A percentile compares a stretch with the other conserved stretches of the same genome.
phyloP scores from a whole-genome alignment of 352 stramenopile species.

The Phytophthora citricola region DNA sequence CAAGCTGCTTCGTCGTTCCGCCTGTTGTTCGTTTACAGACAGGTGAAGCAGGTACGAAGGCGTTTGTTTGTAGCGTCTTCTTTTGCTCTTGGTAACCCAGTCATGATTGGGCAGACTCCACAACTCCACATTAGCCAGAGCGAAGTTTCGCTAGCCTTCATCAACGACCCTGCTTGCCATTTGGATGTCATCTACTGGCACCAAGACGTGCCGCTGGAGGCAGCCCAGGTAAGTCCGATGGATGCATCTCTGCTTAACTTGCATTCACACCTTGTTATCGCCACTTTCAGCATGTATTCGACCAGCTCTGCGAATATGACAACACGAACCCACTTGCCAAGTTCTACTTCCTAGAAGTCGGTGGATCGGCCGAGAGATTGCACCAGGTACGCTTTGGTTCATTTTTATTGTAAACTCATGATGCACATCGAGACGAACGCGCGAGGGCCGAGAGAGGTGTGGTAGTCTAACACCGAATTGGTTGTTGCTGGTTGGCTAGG shows the following conservation, averaged over 20 bases:
- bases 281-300: conserved; percentile 39
- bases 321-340: conserved; percentile 51
- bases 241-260: background rate
- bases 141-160: conserved; percentile 33
- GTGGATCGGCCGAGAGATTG: conserved; percentile 56
- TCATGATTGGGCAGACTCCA: conserved; percentile 17
- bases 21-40: conserved; percentile 40
- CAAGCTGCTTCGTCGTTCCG: conserved; percentile 32
- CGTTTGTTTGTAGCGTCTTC: background rate
- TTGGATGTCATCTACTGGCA: conserved; percentile 66
- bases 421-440: conserved; percentile 19
- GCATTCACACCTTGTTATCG: conserved; percentile 6
- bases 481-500: conserved; percentile 37
- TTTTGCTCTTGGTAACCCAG: too few species aligned
- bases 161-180: conserved; percentile 37
- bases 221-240: conserved; percentile 39
- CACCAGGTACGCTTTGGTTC: conserved; percentile 52
- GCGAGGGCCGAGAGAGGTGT: conserved; percentile 1
- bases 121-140: conserved; percentile 20
- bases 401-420: conserved; percentile 36
- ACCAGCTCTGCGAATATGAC: conserved; percentile 56
- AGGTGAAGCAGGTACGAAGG: conserved; percentile 36
- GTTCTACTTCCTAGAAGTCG: conserved; percentile 59
- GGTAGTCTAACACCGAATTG: conserved; percentile 20
- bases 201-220: conserved; percentile 33